These are phyloP conservation scores for Nicotiana otophora DNA, from an alignment of 257 asterid species.

Conservation along the genomic window DNA sequence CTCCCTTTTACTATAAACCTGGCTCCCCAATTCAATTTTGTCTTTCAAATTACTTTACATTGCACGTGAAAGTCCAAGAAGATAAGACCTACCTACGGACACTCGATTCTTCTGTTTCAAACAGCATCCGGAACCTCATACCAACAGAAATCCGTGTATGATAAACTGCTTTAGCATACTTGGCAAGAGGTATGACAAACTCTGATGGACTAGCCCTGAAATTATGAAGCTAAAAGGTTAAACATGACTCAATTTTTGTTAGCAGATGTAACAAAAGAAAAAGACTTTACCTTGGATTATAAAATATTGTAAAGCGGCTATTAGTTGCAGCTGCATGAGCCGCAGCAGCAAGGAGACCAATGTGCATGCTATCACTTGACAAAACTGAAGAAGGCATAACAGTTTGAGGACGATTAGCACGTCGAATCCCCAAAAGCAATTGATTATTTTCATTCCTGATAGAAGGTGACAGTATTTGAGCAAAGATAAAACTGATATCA, in stretches of 20 bases:
- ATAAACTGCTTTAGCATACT: slow-evolving; percentile 78
- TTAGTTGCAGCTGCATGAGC: slow-evolving; percentile 93
- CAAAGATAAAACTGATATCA: neutral
- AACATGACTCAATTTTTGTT: slow-evolving; percentile 4
- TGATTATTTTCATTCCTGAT: slow-evolving; percentile 83
- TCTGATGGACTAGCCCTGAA: slow-evolving; percentile 89
- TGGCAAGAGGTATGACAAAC: slow-evolving; percentile 84
- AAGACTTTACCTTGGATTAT: slow-evolving; percentile 65
- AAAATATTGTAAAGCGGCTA: slow-evolving; percentile 85
- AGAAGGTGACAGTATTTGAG: slow-evolving; percentile 4
- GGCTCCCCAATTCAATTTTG: neutral
- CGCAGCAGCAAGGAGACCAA: slow-evolving; percentile 97
- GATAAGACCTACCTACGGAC: slow-evolving; percentile 67
- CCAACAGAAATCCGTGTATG: slow-evolving; percentile 88
- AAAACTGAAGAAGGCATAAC: slow-evolving; percentile 89
- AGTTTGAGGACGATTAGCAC: slow-evolving; percentile 80
- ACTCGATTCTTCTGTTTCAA: slow-evolving; percentile 89
- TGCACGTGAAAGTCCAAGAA: neutral
- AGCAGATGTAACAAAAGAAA: neutral
- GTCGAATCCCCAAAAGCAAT: slow-evolving; percentile 81
- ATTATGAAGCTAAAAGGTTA: slow-evolving; percentile 11
- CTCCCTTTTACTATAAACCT: neutral
- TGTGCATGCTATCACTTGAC: slow-evolving; percentile 96
- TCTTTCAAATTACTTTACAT: neutral
- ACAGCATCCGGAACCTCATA: slow-evolving; percentile 94